Evolutionary conservation across 2,329 filamentous ascomycete species (phyloP).

Genomic region (Paracoccidioides brasiliensis): DNA sequence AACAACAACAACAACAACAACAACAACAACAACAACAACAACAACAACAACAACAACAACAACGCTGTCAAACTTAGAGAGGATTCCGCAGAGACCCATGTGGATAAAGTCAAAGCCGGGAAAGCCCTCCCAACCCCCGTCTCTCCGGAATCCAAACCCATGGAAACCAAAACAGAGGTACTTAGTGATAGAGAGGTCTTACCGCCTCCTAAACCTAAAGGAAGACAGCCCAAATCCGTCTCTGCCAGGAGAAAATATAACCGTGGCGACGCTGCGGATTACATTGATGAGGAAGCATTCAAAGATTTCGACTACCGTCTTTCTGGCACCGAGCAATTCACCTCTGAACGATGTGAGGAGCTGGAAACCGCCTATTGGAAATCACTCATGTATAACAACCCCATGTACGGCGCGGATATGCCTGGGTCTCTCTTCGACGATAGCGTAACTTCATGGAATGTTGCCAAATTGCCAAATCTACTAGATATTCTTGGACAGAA

Average conservation of each 20-base stretch:
- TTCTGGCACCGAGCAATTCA: conserved; percentile 72
- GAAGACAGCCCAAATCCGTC: conserved; percentile 55
- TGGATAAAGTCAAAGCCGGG: conserved; percentile 28
- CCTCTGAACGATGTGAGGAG: conserved; percentile 82
- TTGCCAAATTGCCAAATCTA: conserved; percentile 85
- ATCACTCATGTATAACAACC: conserved; percentile 84
- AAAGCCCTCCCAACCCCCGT: conserved; percentile 43
- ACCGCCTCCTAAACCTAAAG: conserved; percentile 33
- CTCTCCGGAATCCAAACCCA: conserved; percentile 40
- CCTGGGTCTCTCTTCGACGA: conserved; percentile 91
- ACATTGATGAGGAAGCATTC: conserved; percentile 81
- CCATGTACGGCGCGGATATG: conserved; percentile 93
- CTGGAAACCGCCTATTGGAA: conserved; percentile 95
- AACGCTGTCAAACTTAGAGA: conserved; percentile 24
- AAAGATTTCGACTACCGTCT: conserved; percentile 83
- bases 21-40: no score
- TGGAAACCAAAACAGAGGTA: conserved; percentile 44
- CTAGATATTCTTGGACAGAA: conserved; percentile 90
- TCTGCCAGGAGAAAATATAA: conserved; percentile 81
- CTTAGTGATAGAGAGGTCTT: conserved; percentile 32
- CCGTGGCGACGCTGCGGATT: conserved; percentile 60
- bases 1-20: no score
- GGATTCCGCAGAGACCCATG: conserved; percentile 24
- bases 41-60: no score
- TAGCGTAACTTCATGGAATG: conserved; percentile 72